Conservation (phyloP, 352 stramenopile species). For the Phytophthora capsici region DNA sequence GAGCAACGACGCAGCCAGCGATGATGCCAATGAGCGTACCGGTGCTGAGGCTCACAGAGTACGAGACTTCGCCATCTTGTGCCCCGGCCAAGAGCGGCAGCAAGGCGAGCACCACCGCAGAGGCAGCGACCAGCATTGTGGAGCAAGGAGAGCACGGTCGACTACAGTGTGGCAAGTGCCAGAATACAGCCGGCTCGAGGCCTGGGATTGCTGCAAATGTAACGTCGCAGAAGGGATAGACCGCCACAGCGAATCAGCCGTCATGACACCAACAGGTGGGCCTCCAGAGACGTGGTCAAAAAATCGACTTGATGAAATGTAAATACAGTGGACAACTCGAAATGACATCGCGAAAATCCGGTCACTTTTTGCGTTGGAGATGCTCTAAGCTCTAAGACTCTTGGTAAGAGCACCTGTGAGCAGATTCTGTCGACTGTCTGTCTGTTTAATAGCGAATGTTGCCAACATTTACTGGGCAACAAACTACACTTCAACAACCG, state of each 20-base stretch:
- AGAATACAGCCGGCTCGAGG: slow-evolving; percentile 7
- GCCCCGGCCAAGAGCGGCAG: slow-evolving; percentile 16
- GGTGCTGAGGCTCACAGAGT: slow-evolving; percentile 36
- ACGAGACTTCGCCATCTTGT: slow-evolving; percentile 26
- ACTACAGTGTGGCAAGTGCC: slow-evolving; percentile 2
- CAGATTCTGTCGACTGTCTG: too few relatives aligned
- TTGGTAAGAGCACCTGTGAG: too few relatives aligned
- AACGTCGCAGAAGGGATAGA: slow-evolving; percentile 26
- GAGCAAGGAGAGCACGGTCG: background rate
- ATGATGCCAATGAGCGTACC: slow-evolving; percentile 30
- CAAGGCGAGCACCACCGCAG: slow-evolving; percentile 5
- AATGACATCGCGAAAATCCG: too few relatives aligned
- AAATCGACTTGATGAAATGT: slow-evolving; percentile 17
- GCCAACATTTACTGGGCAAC: too few relatives aligned
- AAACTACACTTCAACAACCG: background rate
- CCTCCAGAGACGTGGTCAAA: slow-evolving; percentile 17
- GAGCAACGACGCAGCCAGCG: slow-evolving; percentile 20
- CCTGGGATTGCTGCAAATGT: background rate
- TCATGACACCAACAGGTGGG: slow-evolving; percentile 17
- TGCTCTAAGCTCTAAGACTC: too few relatives aligned
- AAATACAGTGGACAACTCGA: too few relatives aligned
- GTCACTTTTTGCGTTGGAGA: background rate
- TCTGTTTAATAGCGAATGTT: too few relatives aligned
- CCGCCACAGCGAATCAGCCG: slow-evolving; percentile 2
- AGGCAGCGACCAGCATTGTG: slow-evolving; percentile 16